Evolutionary conservation across 2,329 filamentous ascomycete species (phyloP), one percentile per base, ranked within the genome.

Genomic region (Anisogramma anomala): DNA sequence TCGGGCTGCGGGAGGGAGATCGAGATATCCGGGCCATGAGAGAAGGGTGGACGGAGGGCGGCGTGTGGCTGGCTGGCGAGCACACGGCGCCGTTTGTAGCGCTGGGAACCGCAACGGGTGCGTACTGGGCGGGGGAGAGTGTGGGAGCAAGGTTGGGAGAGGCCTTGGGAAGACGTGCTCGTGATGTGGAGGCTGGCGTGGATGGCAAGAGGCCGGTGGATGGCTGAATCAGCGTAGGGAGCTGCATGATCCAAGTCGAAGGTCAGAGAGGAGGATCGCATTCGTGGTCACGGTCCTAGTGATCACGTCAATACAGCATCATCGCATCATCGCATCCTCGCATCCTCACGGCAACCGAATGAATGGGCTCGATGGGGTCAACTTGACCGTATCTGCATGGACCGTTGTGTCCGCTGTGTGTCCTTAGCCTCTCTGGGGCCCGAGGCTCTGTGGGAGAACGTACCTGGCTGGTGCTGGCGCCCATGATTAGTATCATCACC

Each of bases 31-130:
- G 80, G 36, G 60, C 58, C 3, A 72, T 85, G 61, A 65, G 77
- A 2, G 62, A 71, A 30, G 79, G 80, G 0, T 51, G 82, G 49
- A 79, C 78, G 1, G 76, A 75, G 10, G 65, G 76, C 17, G 78
- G 83, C 0, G 55, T 94, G 7, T 94, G 87, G 87, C 68, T 94
- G 49, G 87, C 87, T 0, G 87, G 87, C 0, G 87, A 94, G 62
- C 87, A 94, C 62, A 94, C 86, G 17, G 81, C 85, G 41, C 87
- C 88, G 4, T 94, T 94, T 64, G 79, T 93, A 20, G 87, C 84
- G 9, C 60, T 95, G 47, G 89, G 88, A 0, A 95, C 88, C 4
- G 83, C 81, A 10, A 93, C 86, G 1, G 89, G 89, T 1, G 89
- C 89, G 9, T 95, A 86, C 58, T 94, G 85, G 85, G 86, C 83